Conservation (phyloP, 495 filamentous ascomycete species). For the Daldinia childiae region DNA sequence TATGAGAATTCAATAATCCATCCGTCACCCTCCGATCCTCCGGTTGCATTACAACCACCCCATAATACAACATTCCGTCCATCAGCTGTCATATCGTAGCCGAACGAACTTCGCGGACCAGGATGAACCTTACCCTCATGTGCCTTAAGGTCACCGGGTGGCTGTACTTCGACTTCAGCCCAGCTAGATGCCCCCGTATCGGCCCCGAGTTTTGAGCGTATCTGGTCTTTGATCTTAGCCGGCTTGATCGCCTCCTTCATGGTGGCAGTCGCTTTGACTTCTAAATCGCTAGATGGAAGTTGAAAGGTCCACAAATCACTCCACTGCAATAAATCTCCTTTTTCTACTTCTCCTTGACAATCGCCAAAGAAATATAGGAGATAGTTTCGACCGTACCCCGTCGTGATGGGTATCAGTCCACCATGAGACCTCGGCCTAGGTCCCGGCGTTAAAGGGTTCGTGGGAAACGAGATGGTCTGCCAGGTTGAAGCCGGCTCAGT, state of each 20-base stretch:
- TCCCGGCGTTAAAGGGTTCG: constrained; percentile 57
- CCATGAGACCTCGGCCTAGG: constrained; percentile 56
- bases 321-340: constrained; percentile 43
- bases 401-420: constrained; percentile 57
- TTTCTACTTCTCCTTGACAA: constrained; percentile 14
- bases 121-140: constrained; percentile 62
- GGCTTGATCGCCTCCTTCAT: constrained; percentile 48
- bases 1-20: constrained; percentile 59
- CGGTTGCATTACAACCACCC: constrained; percentile 61
- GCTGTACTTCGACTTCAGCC: constrained; percentile 58
- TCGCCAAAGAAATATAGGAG: constrained; percentile 63
- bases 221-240: constrained; percentile 62
- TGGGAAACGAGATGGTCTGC: constrained; percentile 57
- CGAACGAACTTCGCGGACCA: constrained; percentile 60
- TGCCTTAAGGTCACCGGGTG: constrained; percentile 50
- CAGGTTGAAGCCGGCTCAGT: constrained; percentile 51
- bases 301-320: constrained; percentile 64
- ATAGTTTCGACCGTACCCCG: constrained; percentile 61
- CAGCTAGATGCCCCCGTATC: constrained; percentile 55
- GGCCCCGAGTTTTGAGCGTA: constrained; percentile 53
- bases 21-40: constrained; percentile 60
- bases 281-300: constrained; percentile 50
- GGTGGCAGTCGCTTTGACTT: constrained; percentile 20
- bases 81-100: constrained; percentile 52
- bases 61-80: constrained; percentile 59